Evolutionary conservation across 495 filamentous ascomycete genomes (phyloP), one percentile per base, ranked within the genome.

Genomic region (Aspergillus mulundensis): DNA sequence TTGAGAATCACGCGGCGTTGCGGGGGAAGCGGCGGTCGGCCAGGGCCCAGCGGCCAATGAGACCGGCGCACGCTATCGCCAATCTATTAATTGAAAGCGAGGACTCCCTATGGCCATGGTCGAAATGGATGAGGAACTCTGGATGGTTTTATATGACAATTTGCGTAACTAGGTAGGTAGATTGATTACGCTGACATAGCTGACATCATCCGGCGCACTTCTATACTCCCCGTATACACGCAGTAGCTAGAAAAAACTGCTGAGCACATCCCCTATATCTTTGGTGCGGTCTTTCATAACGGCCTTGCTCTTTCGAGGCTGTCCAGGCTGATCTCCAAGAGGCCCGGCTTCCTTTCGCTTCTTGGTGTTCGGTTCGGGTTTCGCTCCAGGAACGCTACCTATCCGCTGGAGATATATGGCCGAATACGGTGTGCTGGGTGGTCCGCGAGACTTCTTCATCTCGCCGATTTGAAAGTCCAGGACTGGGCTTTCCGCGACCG

Each of bases 11-110:
- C 65, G 62, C 59, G 67, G 64, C 62, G 58, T 61, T 64, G 57
- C 60, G 55, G 50, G 38, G 55, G 56, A 61, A 57, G 61, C 56
- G 53, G 48, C 47, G 61, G 53, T 64, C 59, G 59, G 62, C 23
- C 51, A 57, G 10, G 53, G n/a, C 39, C 18, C 15, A 38, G 16
- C 45, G 45, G 54, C 68, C 68, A 73, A 73, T 71, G 63, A 70
- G 23, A 52, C 51, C 16, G 23, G 23, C 25, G 54, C 28, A 23
- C 38, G 34, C 47, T 64, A 63, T 65, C 64, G 38, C n/a, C 32
- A 14, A 6, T 36, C 12, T 14, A 28, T 14, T 36, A 36, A 36
- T 36, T 7, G 12, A 2, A 2, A 36, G 11, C 11, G 12, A 36
- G 32, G 12, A 8, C 25, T 36, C 5, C 32, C 2, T 15, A 10